Conservation (phyloP, 208 protist genomes). For the Crithidia thermophila region DNA sequence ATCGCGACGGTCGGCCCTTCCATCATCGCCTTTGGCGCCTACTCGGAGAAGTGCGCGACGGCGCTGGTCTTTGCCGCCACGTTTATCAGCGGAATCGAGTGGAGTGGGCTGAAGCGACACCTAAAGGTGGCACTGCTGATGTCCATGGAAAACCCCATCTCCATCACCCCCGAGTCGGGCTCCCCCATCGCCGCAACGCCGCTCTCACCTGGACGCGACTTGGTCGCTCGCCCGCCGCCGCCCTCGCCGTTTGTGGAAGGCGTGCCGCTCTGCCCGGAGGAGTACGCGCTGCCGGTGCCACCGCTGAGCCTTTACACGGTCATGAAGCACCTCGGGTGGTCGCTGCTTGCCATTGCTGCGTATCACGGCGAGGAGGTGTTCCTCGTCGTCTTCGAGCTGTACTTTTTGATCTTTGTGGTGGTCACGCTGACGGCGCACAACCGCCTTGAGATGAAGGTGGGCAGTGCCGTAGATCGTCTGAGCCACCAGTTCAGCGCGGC, state of each 20-base stretch:
- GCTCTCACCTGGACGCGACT: conserved; percentile 5
- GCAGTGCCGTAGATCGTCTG: conserved; percentile 34
- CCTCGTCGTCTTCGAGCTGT: conserved; percentile 44
- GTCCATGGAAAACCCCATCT: conserved; percentile 13
- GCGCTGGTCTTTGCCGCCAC: conserved; percentile 51
- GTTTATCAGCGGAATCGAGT: conserved; percentile 71
- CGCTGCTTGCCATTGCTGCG: conserved; percentile 48
- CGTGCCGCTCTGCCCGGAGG: conserved; percentile 32
- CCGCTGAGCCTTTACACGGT: conserved; percentile 43
- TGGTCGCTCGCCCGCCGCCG: conserved; percentile 18
- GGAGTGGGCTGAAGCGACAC: conserved; percentile 80
- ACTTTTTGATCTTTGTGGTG: conserved; percentile 61
- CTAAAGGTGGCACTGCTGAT: conserved; percentile 79
- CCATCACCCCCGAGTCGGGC: conserved; percentile 1
- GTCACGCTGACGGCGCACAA: conserved; percentile 66
- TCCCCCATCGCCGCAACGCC: not conserved
- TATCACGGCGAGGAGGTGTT: conserved; percentile 41
- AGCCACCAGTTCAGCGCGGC: conserved; percentile 12
- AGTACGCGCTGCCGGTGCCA: conserved; percentile 66
- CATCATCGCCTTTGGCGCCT: conserved; percentile 40
- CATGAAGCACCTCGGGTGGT: conserved; percentile 60
- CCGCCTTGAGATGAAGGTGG: conserved; percentile 40
- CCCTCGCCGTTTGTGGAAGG: conserved; percentile 30
- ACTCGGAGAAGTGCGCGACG: conserved; percentile 44
- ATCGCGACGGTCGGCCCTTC: conserved; percentile 59